These are phyloP conservation scores for Austroboletus festivus DNA, from an alignment of 768 basidiomycete species.

Conservation along the genomic window DNA sequence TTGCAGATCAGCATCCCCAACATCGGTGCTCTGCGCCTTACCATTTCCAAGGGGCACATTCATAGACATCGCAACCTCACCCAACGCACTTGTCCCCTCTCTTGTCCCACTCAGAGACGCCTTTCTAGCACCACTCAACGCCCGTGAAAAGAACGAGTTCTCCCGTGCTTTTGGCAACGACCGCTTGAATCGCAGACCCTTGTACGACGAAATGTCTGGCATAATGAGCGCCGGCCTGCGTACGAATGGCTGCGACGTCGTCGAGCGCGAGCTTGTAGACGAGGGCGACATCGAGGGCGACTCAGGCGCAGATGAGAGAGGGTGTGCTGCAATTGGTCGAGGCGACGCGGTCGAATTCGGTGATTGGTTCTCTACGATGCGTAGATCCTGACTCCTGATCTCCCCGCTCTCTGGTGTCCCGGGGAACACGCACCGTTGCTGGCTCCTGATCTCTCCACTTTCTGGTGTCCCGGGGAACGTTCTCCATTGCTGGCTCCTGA, in stretches of 20 bases:
- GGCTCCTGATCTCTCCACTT: neutral
- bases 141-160: conserved; percentile 27
- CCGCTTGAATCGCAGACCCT: conserved; percentile 22
- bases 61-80: neutral
- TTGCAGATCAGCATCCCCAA: conserved; percentile 6
- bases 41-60: neutral
- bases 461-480: neutral
- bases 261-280: neutral
- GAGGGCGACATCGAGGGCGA: neutral
- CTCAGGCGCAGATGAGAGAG: neutral
- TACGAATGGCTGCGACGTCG: neutral
- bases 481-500: neutral
- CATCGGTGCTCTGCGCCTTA: neutral
- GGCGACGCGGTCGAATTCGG: neutral
- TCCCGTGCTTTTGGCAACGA: conserved; percentile 5
- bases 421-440: neutral
- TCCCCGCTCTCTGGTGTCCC: conserved; percentile 18
- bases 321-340: neutral
- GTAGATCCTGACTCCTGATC: conserved; percentile 12
- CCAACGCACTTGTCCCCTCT: neutral
- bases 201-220: conserved; percentile 25
- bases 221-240: conserved; percentile 7
- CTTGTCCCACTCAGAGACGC: neutral
- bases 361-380: neutral
- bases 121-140: conserved; percentile 7